A percentile compares a stretch with the other conserved stretches of the same genome.
Conservation (phyloP, 768 basidiomycete genomes). For the Thelephora aurantiotincta region DNA sequence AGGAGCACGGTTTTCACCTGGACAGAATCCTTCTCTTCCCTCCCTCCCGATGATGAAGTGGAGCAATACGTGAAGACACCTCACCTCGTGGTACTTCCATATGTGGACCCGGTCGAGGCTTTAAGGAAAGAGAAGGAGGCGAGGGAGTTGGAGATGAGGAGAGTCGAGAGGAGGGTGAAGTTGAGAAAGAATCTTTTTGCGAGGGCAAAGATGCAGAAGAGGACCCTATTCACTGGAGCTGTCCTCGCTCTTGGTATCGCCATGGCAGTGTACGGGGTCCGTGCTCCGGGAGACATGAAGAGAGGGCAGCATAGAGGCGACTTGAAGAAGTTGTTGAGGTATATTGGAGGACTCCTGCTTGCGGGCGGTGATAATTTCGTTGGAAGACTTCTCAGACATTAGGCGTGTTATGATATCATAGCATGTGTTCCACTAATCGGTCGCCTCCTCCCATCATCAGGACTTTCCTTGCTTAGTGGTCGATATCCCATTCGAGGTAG, state of each 20-base stretch:
- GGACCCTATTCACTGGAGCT: conserved; percentile 42
- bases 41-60: conserved; percentile 40
- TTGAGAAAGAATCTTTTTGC: conserved; percentile 11
- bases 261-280: conserved; percentile 31
- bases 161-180: conserved; percentile 9
- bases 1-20: conserved; percentile 69
- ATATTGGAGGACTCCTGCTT: not conserved
- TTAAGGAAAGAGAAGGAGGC: conserved; percentile 11
- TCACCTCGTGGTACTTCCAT: conserved; percentile 42
- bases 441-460: too few species aligned
- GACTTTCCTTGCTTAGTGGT: too few species aligned
- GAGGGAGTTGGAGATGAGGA: conserved; percentile 10
- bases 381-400: too few species aligned
- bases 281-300: not conserved
- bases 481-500: too few species aligned
- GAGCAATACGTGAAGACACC: conserved; percentile 44
- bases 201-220: conserved; percentile 13
- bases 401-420: too few species aligned
- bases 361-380: too few species aligned
- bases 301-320: not conserved
- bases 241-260: conserved; percentile 59
- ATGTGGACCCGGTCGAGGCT: conserved; percentile 14
- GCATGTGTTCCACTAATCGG: too few species aligned
- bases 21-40: conserved; percentile 31
- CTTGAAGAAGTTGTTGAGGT: not conserved